These are phyloP conservation scores for Talaromyces sp. DNA, from an alignment of 2,329 filamentous ascomycete species.

Conservation along the genomic window DNA sequence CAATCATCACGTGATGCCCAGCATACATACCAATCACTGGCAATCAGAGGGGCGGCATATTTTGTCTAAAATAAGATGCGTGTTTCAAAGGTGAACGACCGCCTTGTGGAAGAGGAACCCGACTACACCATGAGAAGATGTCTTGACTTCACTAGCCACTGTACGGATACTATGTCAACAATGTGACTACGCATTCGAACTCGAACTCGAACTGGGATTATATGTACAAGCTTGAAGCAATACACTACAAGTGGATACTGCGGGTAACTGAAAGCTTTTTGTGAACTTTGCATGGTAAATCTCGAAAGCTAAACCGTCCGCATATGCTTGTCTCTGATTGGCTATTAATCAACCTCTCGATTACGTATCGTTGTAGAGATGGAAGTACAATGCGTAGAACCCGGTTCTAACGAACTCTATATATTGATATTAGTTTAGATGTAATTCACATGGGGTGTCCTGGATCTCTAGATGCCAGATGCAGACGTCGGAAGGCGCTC, in stretches of 20 bases:
- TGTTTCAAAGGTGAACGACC: background rate
- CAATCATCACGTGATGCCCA: conserved; percentile 1
- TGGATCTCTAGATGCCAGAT: too few species aligned
- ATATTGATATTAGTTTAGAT: background rate
- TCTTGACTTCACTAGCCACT: background rate
- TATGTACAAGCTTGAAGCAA: background rate
- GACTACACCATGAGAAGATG: background rate
- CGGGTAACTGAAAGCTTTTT: background rate
- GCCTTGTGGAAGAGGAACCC: background rate
- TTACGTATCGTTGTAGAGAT: background rate
- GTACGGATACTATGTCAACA: background rate
- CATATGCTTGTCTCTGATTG: background rate
- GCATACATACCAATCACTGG: background rate
- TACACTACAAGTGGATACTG: background rate
- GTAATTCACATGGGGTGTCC: background rate
- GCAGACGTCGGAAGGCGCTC: too few species aligned
- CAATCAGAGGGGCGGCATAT: background rate
- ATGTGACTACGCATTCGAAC: background rate
- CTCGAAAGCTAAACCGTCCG: background rate
- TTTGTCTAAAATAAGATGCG: background rate
- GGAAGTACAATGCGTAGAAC: background rate
- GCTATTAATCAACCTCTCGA: background rate
- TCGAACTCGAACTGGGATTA: too few species aligned
- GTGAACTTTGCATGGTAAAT: background rate
- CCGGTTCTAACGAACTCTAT: background rate